Conservation (phyloP, 352 stramenopile species). For the Globisporangium ultimum region DNA sequence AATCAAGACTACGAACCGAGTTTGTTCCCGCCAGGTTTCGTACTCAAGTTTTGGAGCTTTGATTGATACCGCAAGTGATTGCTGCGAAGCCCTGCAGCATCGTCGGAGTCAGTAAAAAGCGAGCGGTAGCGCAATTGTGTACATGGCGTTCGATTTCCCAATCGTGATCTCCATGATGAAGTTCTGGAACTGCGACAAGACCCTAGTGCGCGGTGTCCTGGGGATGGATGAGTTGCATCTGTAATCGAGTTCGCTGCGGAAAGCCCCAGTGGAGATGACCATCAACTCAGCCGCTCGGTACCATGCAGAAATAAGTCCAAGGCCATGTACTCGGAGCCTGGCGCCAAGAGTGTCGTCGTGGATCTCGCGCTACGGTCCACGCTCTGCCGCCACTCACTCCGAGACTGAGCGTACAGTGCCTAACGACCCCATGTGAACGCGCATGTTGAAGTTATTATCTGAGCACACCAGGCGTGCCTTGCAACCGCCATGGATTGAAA, state of each 20-base stretch:
- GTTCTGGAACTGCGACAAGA: conserved; percentile 89
- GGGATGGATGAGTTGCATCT: conserved; percentile 82
- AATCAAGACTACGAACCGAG: conserved; percentile 86
- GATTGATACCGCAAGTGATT: conserved; percentile 28
- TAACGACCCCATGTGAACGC: no score
- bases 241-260: conserved; percentile 58
- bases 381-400: conserved; percentile 43
- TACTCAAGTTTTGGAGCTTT: conserved; percentile 69
- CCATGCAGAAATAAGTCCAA: conserved; percentile 67
- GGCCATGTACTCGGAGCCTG: conserved; percentile 76
- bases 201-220: conserved; percentile 70
- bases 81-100: conserved; percentile 58
- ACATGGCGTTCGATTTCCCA: conserved; percentile 60
- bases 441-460: no score
- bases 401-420: no score
- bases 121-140: conserved; percentile 30
- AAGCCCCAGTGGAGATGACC: conserved; percentile 27
- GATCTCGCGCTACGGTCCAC: conserved; percentile 64
- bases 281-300: conserved; percentile 23
- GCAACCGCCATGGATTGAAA: no score
- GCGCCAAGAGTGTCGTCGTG: conserved; percentile 67
- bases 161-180: conserved; percentile 82
- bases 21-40: conserved; percentile 75
- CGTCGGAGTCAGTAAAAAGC: conserved; percentile 25
- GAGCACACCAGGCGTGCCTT: no score